A percentile compares a stretch with the other conserved stretches of the same genome.
Conservation (phyloP, 768 basidiomycete species). For the Lyophyllum shimeji region DNA sequence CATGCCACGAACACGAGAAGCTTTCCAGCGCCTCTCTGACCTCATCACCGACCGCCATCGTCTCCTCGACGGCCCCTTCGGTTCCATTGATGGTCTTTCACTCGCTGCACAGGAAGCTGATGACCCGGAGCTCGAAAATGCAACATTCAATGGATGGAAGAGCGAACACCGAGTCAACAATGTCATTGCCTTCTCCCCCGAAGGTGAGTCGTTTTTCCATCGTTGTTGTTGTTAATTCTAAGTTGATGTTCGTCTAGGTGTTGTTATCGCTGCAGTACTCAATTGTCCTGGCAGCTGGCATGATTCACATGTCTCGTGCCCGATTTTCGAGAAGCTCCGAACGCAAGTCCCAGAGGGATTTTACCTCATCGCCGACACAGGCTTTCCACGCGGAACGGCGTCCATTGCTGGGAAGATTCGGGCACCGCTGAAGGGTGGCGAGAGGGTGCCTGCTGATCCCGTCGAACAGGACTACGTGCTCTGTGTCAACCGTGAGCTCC, state of each 20-base stretch:
- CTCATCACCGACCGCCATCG: conserved; percentile 31
- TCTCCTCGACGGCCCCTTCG: conserved; percentile 37
- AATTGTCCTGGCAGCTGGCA: conserved; percentile 46
- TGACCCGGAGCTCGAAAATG: conserved; percentile 42
- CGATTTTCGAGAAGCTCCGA: conserved; percentile 27
- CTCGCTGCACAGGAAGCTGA: conserved; percentile 29
- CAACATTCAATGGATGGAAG: conserved; percentile 44
- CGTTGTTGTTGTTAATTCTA: too few relatives aligned
- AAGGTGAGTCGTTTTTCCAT: conserved; percentile 17
- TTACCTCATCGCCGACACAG: conserved; percentile 36
- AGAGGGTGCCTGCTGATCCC: conserved; percentile 10
- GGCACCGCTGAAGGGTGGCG: conserved; percentile 28
- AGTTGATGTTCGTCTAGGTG: conserved; percentile 20
- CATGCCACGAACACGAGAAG: conserved; percentile 23
- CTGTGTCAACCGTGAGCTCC: conserved; percentile 25
- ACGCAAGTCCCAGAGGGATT: conserved; percentile 27
- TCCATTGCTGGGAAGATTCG: conserved; percentile 24
- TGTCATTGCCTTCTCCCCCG: conserved; percentile 28
- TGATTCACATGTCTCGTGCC: conserved; percentile 33
- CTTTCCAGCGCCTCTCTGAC: conserved; percentile 25
- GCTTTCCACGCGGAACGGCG: conserved; percentile 25
- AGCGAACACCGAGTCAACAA: conserved; percentile 36
- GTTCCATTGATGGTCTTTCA: conserved; percentile 39
- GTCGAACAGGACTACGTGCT: neutral
- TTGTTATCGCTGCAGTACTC: conserved; percentile 30